Base-by-base conservation (phyloP, 345 rosid species). In the Hibiscus trionum region DNA sequence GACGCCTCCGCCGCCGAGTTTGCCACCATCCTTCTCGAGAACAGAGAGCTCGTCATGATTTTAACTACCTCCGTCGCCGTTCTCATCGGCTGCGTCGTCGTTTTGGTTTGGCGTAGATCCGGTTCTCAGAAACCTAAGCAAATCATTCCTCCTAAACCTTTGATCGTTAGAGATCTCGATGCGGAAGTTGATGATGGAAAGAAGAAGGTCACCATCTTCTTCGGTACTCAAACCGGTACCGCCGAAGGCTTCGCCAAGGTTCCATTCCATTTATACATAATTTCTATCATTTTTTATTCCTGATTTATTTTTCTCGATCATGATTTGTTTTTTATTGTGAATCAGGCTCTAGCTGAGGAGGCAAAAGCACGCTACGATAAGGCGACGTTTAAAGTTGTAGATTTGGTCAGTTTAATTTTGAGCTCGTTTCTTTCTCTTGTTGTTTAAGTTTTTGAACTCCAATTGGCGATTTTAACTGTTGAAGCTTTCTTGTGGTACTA, bases 221-320 rank as follows among this genome's bases (percentile, higher is more conserved):
- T 87, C 76, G 99, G 97, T 9, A 95, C 98, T 0, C 99, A 92
- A 73, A 95, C 98, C 1, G 99, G 98, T 0, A 95, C 99, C 3
- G 97, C 99, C 1, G 99, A 92, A 82, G 97, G 99, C 52, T 95
- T 95, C 61, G 97, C 99, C 7, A 92, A 95, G 96, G 98, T 93
- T 47, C 39, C 52, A 31, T 15, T 61, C 5, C n/a, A 21, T 52
- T 29, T 17, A 7, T n/a, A 11, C 7, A 15, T 49, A 53, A 57
- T 17, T 19, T 24, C 3, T 46, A 0, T n/a, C 9, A 8, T 14
- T 31, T 11, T 27, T 16, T 46, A 12, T 7, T 46, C 15, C 12
- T 53, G 24, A 2, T 46, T 37, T 1, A 7, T 4, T 42, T 61
- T n/a, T 60, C 44, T 39, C 44, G 10, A 39, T 8, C 44, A 8